A percentile compares a stretch with the other conserved stretches of the same genome.
Conservation (phyloP, 2,329 filamentous ascomycete species). For the Thermothelomyces thermophilus region DNA sequence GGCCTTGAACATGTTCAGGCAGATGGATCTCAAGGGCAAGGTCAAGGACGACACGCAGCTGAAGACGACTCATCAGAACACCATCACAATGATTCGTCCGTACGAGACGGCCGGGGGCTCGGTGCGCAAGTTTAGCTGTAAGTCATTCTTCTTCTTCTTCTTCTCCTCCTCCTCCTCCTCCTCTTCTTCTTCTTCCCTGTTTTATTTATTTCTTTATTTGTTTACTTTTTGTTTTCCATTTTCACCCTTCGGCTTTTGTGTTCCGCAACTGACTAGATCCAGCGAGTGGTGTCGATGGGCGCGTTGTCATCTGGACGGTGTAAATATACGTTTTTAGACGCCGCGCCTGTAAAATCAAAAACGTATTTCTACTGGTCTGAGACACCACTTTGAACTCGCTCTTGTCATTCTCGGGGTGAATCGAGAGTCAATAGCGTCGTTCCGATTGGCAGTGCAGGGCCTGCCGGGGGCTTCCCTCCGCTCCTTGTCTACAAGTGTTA, state of each 20-base stretch:
- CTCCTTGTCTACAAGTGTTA: neutral
- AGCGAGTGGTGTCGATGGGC: slow-evolving; percentile 79
- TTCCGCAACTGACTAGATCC: slow-evolving; percentile 28
- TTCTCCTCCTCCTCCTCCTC: too few relatives aligned
- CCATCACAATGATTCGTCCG: slow-evolving; percentile 74
- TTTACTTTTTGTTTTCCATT: too few relatives aligned
- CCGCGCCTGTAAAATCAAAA: neutral
- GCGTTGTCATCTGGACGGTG: slow-evolving; percentile 70
- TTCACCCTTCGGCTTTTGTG: neutral
- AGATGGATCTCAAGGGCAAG: slow-evolving; percentile 98
- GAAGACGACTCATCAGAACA: slow-evolving; percentile 95
- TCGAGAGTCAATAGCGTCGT: neutral
- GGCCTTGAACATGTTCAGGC: slow-evolving; percentile 94
- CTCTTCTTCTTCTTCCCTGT: too few relatives aligned
- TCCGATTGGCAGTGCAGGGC: slow-evolving; percentile 10
- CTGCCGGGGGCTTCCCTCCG: too few relatives aligned
- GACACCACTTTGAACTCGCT: slow-evolving; percentile 12
- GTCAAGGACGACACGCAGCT: slow-evolving; percentile 86
- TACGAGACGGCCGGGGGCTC: slow-evolving; percentile 60
- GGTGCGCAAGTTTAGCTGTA: slow-evolving; percentile 81
- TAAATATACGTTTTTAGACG: slow-evolving; percentile 34
- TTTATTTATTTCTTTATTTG: too few relatives aligned
- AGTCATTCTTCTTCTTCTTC: slow-evolving; percentile 44
- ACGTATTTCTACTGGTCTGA: slow-evolving; percentile 7
- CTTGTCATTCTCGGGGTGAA: slow-evolving; percentile 5